Evolutionary conservation across 2,329 filamentous ascomycete species (phyloP).

Genomic region (Colletotrichum viniferum): DNA sequence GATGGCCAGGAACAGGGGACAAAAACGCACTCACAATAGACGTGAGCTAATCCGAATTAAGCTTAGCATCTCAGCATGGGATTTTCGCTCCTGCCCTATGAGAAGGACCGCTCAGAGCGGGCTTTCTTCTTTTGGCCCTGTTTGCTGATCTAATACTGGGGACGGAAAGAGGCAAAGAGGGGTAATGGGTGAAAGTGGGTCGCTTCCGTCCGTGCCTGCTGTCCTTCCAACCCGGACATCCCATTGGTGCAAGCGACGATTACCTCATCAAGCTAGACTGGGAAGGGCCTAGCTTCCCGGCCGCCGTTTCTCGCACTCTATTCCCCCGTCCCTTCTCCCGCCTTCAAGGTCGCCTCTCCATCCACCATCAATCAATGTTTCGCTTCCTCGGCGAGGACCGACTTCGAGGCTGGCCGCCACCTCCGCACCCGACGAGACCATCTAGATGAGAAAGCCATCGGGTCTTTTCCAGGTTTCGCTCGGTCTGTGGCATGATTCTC

Average conservation of each 20-base stretch:
- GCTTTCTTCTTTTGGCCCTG: background rate
- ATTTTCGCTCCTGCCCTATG: background rate
- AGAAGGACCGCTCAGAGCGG: background rate
- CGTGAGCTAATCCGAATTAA: background rate
- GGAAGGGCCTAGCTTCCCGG: background rate
- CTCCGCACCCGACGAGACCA: background rate
- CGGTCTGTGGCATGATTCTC: background rate
- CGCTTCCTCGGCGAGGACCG: background rate
- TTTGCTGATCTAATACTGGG: background rate
- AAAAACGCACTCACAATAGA: background rate
- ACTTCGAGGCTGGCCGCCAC: background rate
- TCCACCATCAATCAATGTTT: background rate
- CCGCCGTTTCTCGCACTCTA: background rate
- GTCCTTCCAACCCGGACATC: background rate
- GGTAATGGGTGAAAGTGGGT: slow-evolving; percentile 7
- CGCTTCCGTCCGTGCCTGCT: background rate
- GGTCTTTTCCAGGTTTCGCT: background rate
- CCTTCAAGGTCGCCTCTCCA: background rate
- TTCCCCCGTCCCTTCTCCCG: background rate
- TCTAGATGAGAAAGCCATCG: background rate
- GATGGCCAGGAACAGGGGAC: slow-evolving; percentile 13
- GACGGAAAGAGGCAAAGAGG: slow-evolving; percentile 15
- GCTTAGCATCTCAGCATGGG: background rate
- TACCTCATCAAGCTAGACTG: background rate
- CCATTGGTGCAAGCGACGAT: background rate